Evolutionary conservation across 345 rosid species (phyloP), one percentile per base, ranked within the genome.

Genomic region (Trapa incisa): DNA sequence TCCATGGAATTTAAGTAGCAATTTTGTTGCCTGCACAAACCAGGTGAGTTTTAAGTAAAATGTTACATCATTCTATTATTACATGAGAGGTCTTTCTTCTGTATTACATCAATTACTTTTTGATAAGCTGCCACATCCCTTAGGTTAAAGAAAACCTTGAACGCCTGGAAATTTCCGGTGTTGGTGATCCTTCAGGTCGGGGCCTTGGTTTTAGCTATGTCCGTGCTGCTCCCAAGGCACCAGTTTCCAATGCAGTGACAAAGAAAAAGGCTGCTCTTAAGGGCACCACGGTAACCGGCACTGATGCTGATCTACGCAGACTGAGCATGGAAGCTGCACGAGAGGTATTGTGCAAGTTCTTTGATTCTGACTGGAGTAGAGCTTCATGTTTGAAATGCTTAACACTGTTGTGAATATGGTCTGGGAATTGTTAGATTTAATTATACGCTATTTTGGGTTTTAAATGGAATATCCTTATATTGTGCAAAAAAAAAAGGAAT

Each of bases 321-420:
- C 76, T 94, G 79, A 94, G 97, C 80, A 91, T 94, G 99, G 99
- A 94, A 79, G 99, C 97, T 74, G 99, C 97, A 73, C 83, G 99
- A 66, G 99, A 91, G 93, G 97, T 94, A 68, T 63, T 76, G 56
- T 64, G 67, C 35, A 58, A 32, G 17, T 64, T 64, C 48, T 41
- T 17, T 15, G 9, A 9, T 6, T 41, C 47, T 3, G 3, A 37
- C 15, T 37, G 17, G 37, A 12, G n/a, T 1, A 54, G 7, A 22
- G 60, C 22, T 2, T 35, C 2, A 10, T 58, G 63, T 58, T 58
- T 33, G 63, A 32, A 2, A 58, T 58, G 37, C 63, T 58, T 5
- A 11, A 58, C 11, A 8, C 1, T 32, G 37, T 32, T 32, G 11
- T 32, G 38, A 58, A 33, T 9, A 35, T 58, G 37, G 38, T 58